These are phyloP conservation scores for Abrus pulchellus DNA, from an alignment of 306 rosid genomes.

Conservation along the genomic window DNA sequence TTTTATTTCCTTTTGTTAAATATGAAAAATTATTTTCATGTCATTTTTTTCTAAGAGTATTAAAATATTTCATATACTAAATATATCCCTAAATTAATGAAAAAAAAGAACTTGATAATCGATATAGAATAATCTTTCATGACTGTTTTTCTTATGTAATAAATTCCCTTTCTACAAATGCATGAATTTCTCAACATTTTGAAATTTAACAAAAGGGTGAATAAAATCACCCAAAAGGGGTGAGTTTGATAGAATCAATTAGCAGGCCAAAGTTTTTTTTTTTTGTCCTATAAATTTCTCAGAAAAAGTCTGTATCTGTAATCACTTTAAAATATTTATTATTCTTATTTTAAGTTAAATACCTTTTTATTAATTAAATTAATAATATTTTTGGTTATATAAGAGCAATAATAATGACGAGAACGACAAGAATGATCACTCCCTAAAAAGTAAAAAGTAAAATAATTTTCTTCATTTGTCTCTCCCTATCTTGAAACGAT, in stretches of 20 bases:
- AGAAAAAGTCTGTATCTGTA: too few species aligned
- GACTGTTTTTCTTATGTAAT: not conserved
- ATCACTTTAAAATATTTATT: too few species aligned
- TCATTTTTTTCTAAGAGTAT: not conserved
- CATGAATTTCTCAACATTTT: not conserved
- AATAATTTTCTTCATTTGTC: slow-evolving; percentile 18
- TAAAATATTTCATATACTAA: not conserved
- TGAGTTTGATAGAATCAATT: not conserved
- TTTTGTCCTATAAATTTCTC: too few species aligned
- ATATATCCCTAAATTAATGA: not conserved
- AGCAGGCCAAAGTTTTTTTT: too few species aligned
- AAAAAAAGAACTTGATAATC: slow-evolving; percentile 37
- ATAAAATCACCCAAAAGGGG: not conserved
- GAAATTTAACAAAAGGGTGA: not conserved
- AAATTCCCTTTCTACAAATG: not conserved
- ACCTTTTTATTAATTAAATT: too few species aligned
- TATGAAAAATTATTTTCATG: not conserved
- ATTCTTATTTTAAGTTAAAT: too few species aligned
- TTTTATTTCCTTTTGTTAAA: not conserved
- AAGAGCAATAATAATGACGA: too few species aligned
- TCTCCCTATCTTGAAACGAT: slow-evolving; percentile 29
- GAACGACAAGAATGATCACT: too few species aligned
- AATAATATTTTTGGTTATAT: too few species aligned
- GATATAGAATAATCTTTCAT: not conserved
- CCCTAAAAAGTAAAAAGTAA: not conserved